Base-by-base conservation (phyloP, 2,329 filamentous ascomycete species). In the Stemphylium beticola region DNA sequence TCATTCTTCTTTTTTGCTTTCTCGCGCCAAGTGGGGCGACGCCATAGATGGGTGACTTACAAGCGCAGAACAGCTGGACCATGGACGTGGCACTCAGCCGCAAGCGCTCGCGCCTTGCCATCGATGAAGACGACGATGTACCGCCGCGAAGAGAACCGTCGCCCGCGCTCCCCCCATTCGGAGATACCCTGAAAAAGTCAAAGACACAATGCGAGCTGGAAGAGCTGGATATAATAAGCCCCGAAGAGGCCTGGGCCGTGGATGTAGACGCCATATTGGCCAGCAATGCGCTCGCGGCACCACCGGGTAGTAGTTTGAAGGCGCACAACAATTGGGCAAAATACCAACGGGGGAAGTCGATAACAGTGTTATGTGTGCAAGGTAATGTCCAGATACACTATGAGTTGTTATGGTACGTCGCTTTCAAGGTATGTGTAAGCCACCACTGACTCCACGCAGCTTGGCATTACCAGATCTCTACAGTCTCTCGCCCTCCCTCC, bases 131-230 rank as follows among this genome's bases (percentile, higher is more conserved):
- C 18, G 69, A 67, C 14, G 53, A 57, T 31, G 66, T 46, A 6
- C 55, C 62, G 36, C 54, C 49, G 32, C 52, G 56, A 6, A 62
- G 64, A 34, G 59, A 62, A 38, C 63, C 63, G 20, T 67, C 67
- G 31, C 65, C 64, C 1, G 55, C 63, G 3, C 55, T 59, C 2
- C 61, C 65, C 9, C 40, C 58, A 4, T 39, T 60, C 17, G 62
- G 60, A 47, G 68, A 73, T 44, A 52, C 64, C 2, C 40, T 75
- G 47, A 76, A 76, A 58, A 64, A 67, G 32, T 71, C 71, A n/a
- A 69, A 60, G 43, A 75, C 72, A 2, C 65, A 72, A 43, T 67
- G 67, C 45, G 74, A 75, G 15, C 48, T 76, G 39, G 74, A 76
- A 32, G 70, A 71, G 51, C 56, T 76, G 41, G 65, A 65, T 18